These are phyloP conservation scores for Jamesozyma spencerorum DNA, from an alignment of 805 yeast genomes.

Conservation along the genomic window DNA sequence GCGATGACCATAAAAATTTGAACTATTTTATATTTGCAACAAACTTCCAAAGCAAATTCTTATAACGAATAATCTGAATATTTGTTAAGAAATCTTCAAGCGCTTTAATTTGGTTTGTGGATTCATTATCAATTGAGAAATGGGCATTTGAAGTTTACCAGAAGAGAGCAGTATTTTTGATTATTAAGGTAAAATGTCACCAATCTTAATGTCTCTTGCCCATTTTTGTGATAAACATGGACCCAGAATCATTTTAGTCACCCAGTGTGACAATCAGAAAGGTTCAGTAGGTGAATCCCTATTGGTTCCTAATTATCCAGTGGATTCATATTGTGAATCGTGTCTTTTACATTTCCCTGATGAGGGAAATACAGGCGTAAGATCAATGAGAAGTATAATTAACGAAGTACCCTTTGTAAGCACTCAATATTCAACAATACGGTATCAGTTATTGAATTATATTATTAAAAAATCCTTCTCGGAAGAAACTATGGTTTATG, in stretches of 20 bases:
- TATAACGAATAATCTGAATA: too few species aligned
- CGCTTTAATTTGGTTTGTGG: too few species aligned
- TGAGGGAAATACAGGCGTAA: conserved; percentile 13
- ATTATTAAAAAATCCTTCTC: conserved; percentile 56
- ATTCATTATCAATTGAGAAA: not conserved
- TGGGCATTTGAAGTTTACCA: not conserved
- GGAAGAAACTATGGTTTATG: conserved; percentile 55
- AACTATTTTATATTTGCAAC: too few species aligned
- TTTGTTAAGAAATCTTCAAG: too few species aligned
- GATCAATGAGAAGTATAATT: conserved; percentile 29
- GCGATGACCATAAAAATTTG: too few species aligned
- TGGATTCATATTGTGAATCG: conserved; percentile 47
- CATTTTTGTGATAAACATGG: conserved; percentile 79
- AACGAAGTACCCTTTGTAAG: conserved; percentile 34
- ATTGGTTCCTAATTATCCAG: conserved; percentile 34
- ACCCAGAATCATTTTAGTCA: conserved; percentile 55
- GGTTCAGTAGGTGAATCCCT: conserved; percentile 19
- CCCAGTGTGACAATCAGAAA: conserved; percentile 34
- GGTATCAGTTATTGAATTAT: conserved; percentile 48
- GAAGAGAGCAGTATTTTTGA: not conserved
- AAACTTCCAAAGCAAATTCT: too few species aligned
- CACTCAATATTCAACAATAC: conserved; percentile 50
- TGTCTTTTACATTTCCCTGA: conserved; percentile 48
- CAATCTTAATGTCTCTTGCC: conserved; percentile 37
- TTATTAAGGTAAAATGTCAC: conserved; percentile 7